Conservation (phyloP, 2,329 filamentous ascomycete genomes). For the Periconia sp. region DNA sequence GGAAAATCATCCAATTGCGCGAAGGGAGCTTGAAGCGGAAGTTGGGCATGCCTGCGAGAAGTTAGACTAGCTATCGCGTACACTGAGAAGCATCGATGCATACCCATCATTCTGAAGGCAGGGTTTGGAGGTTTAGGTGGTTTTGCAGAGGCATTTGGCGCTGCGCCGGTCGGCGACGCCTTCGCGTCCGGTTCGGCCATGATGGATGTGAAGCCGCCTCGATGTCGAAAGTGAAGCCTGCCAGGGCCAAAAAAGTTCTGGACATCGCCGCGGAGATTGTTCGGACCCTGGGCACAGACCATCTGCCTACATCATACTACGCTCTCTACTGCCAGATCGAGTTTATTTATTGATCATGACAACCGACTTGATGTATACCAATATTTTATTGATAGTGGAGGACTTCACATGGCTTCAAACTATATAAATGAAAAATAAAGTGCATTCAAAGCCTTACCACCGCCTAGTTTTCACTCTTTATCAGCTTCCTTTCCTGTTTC, state of each 20-base stretch:
- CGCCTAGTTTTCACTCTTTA: too few relatives aligned
- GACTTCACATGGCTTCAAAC: too few relatives aligned
- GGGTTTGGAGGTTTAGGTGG: slow-evolving; percentile 39
- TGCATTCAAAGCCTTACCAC: too few relatives aligned
- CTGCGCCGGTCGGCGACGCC: slow-evolving; percentile 22
- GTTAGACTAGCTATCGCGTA: slow-evolving; percentile 3
- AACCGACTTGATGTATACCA: too few relatives aligned
- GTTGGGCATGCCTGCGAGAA: slow-evolving; percentile 70
- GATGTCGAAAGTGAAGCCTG: neutral
- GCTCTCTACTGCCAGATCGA: too few relatives aligned
- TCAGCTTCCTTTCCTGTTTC: too few relatives aligned
- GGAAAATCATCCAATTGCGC: slow-evolving; percentile 97
- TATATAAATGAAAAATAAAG: too few relatives aligned
- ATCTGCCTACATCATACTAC: too few relatives aligned
- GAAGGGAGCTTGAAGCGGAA: slow-evolving; percentile 85
- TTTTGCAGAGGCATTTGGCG: slow-evolving; percentile 25
- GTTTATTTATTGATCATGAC: too few relatives aligned
- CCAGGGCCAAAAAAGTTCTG: slow-evolving; percentile 1
- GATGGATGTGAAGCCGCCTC: slow-evolving; percentile 10
- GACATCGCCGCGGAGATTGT: slow-evolving; percentile 3
- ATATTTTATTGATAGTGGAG: too few relatives aligned
- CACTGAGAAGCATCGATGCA: slow-evolving; percentile 5
- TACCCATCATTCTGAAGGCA: slow-evolving; percentile 45
- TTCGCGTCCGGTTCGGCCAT: slow-evolving; percentile 39
- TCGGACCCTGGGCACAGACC: neutral